Conservation (phyloP, 2,329 filamentous ascomycete species). For the Celoporthe dispersa region DNA sequence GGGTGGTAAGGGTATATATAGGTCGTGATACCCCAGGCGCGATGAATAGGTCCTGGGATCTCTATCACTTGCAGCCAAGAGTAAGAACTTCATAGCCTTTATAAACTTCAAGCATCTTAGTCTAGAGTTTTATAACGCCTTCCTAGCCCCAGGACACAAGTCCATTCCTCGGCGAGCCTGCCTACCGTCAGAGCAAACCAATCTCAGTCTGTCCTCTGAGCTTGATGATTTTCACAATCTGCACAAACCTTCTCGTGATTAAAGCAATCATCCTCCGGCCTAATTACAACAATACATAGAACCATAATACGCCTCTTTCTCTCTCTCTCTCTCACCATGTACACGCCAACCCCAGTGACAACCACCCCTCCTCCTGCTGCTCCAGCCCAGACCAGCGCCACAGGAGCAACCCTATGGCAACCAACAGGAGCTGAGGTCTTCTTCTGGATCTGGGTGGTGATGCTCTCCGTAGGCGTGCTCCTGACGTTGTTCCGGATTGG, state of each 20-base stretch:
- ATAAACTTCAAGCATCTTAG: not conserved
- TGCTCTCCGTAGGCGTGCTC: not conserved
- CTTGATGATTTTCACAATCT: not conserved
- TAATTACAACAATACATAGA: not conserved
- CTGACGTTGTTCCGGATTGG: not conserved
- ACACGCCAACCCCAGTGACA: not conserved
- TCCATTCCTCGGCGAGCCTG: not conserved
- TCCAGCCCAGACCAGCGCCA: not conserved
- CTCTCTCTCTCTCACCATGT: not conserved
- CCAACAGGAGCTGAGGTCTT: not conserved
- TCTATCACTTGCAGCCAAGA: not conserved
- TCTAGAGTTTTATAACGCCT: too few species aligned
- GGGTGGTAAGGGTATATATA: not conserved
- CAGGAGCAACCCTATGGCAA: too few species aligned
- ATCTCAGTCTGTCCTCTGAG: not conserved
- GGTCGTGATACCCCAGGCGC: not conserved
- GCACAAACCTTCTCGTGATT: not conserved
- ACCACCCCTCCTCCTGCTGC: not conserved
- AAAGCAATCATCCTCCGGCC: not conserved
- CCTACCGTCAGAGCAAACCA: not conserved
- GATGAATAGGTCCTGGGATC: not conserved
- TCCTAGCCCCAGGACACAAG: not conserved
- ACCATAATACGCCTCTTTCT: not conserved
- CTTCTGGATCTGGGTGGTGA: not conserved
- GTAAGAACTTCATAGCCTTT: not conserved